A percentile compares a stretch with the other conserved stretches of the same genome.
Conservation (phyloP, 1,139 yeast species). For the Candida sanyaensis region DNA sequence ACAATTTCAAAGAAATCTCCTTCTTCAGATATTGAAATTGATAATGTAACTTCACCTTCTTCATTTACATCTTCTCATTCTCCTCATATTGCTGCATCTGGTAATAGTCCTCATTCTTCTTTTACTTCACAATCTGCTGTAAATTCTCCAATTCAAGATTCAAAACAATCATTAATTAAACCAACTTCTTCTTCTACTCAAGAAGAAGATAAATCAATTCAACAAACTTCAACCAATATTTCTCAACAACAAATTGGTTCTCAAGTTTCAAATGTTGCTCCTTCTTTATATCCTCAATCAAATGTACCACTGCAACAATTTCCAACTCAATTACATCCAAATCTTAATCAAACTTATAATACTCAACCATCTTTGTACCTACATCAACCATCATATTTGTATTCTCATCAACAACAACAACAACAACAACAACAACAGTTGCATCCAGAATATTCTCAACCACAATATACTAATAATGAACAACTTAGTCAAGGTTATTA, state of each 20-base stretch:
- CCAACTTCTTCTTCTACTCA: conserved; percentile 9
- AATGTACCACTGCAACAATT: conserved; percentile 18
- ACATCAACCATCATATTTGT: conserved; percentile 7
- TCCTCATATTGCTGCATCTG: conserved; percentile 16
- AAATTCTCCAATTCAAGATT: conserved; percentile 32
- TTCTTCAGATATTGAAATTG: conserved; percentile 26
- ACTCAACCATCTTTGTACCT: conserved; percentile 14
- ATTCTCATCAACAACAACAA: conserved; percentile 12
- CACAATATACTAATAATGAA: conserved; percentile 3
- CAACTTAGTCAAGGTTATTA: not conserved
- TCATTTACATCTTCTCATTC: conserved; percentile 28
- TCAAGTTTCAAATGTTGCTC: conserved; percentile 2
- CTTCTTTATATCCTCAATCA: conserved; percentile 14
- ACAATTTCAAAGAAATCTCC: conserved; percentile 10
- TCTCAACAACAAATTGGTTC: conserved; percentile 3
- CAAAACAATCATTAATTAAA: conserved; percentile 13
- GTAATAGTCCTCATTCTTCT: conserved; percentile 32
- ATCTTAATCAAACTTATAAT: conserved; percentile 17
- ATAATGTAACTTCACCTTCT: conserved; percentile 30
- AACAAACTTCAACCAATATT: conserved; percentile 12
- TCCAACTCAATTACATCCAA: conserved; percentile 19
- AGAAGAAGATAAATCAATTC: conserved; percentile 6
- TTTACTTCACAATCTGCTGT: conserved; percentile 41
- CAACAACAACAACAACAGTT: conserved; percentile 11
- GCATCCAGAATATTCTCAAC: conserved; percentile 8